These are phyloP conservation scores for Gossypium turneri DNA, from an alignment of 345 rosid genomes.

Conservation along the genomic window DNA sequence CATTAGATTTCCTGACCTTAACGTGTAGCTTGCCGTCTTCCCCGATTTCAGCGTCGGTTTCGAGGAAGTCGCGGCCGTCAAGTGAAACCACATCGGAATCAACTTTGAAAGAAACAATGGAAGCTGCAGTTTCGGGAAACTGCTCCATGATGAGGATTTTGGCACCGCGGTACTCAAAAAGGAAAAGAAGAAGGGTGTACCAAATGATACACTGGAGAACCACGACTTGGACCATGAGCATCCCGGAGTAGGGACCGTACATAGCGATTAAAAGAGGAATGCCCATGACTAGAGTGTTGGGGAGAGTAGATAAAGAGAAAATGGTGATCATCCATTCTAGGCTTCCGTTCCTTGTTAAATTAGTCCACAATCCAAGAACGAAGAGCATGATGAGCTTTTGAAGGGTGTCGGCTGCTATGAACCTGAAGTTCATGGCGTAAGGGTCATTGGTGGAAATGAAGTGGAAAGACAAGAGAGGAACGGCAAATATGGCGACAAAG, in stretches of 20 bases:
- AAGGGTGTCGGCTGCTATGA: slow-evolving; percentile 89
- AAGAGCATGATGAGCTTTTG: slow-evolving; percentile 74
- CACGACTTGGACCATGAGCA: slow-evolving; percentile 88
- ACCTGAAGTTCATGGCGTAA: slow-evolving; percentile 73
- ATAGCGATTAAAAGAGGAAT: slow-evolving; percentile 87
- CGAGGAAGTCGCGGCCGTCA: slow-evolving; percentile 70
- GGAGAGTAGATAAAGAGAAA: slow-evolving; percentile 85
- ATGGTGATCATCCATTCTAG: slow-evolving; percentile 94
- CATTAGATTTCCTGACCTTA: slow-evolving; percentile 78
- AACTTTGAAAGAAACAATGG: slow-evolving; percentile 85
- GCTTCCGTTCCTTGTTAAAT: slow-evolving; percentile 51
- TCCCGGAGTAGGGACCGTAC: slow-evolving; percentile 69
- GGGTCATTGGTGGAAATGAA: slow-evolving; percentile 84
- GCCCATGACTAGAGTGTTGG: slow-evolving; percentile 96
- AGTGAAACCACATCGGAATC: slow-evolving; percentile 88
- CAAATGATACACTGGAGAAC: slow-evolving; percentile 95
- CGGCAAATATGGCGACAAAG: slow-evolving; percentile 90
- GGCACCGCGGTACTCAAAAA: slow-evolving; percentile 92
- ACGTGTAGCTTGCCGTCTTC: slow-evolving; percentile 92
- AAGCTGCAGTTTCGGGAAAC: slow-evolving; percentile 89
- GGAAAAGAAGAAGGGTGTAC: slow-evolving; percentile 86
- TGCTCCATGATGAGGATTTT: slow-evolving; percentile 85
- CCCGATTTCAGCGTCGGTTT: slow-evolving; percentile 82
- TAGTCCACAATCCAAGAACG: slow-evolving; percentile 60
- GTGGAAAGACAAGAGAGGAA: slow-evolving; percentile 92